phyloP scores from a whole-genome alignment of 2,329 filamentous ascomycete genomes.

The Fusarium nurragi region DNA sequence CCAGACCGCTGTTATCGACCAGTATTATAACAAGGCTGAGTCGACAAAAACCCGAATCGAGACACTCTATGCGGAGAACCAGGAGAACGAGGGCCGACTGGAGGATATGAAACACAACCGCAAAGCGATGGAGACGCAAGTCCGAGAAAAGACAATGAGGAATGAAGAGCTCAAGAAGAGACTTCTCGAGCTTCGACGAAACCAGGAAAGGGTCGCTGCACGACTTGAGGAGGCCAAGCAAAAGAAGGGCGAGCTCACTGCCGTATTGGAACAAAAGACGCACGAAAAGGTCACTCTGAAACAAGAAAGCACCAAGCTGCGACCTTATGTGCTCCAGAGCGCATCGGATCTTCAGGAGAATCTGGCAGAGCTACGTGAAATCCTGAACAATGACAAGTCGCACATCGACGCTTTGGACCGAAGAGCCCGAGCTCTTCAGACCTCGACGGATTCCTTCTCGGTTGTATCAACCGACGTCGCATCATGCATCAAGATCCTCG shows the following conservation, averaged over 20 bases:
- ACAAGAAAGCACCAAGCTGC: conserved; percentile 87
- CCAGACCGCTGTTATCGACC: conserved; percentile 87
- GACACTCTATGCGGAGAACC: conserved; percentile 83
- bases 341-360: conserved; percentile 84
- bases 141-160: conserved; percentile 83
- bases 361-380: conserved; percentile 82
- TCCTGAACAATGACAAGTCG: conserved; percentile 78
- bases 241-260: conserved; percentile 80
- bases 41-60: conserved; percentile 89
- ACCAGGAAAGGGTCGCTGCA: conserved; percentile 83
- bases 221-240: conserved; percentile 84
- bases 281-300: conserved; percentile 74
- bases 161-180: conserved; percentile 89
- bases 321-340: conserved; percentile 91
- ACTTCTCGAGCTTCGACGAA: conserved; percentile 80
- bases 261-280: conserved; percentile 75
- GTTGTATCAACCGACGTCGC: conserved; percentile 87
- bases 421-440: conserved; percentile 88
- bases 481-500: conserved; percentile 86
- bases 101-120: conserved; percentile 84
- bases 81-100: conserved; percentile 82
- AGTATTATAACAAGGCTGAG: conserved; percentile 92
- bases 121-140: conserved; percentile 80
- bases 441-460: conserved; percentile 87
- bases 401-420: conserved; percentile 90